Evolutionary conservation across 225 moss, liverwort and hornwort species (phyloP).

Genomic region (Pseudisothecium myosuroides): DNA sequence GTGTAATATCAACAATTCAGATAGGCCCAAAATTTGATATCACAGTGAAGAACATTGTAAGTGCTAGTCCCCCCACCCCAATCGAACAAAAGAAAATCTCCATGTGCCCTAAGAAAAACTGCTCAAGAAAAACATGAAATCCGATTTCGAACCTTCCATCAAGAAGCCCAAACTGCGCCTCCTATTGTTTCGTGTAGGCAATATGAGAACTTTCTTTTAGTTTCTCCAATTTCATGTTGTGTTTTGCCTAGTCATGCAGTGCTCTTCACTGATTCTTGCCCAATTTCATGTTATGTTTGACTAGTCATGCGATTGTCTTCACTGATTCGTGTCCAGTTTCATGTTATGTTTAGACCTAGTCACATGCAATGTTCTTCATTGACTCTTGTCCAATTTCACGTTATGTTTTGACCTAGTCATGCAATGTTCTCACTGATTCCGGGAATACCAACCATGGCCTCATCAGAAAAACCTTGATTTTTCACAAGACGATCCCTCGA

Average conservation of each 20-base stretch:
- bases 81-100: not conserved
- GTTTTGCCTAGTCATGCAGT: not conserved
- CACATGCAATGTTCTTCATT: not conserved
- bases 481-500: not conserved
- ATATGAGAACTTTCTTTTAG: not conserved
- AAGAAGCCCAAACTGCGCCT: not conserved
- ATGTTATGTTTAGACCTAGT: not conserved
- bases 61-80: not conserved
- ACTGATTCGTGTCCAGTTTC: not conserved
- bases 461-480: not conserved
- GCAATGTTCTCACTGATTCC: not conserved
- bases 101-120: not conserved
- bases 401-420: not conserved
- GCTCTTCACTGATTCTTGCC: not conserved
- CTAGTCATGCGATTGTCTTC: too few relatives aligned
- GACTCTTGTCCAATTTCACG: not conserved
- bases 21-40: not conserved
- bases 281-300: not conserved
- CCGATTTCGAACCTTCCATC: not conserved
- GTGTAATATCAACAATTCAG: not conserved
- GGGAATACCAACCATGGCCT: not conserved
- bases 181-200: not conserved
- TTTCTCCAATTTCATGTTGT: not conserved
- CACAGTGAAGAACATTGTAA: not conserved
- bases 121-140: not conserved